These are phyloP conservation scores for Hordeum pubiflorum DNA, from an alignment of 202 grass and related monocot genomes.

Conservation along the genomic window DNA sequence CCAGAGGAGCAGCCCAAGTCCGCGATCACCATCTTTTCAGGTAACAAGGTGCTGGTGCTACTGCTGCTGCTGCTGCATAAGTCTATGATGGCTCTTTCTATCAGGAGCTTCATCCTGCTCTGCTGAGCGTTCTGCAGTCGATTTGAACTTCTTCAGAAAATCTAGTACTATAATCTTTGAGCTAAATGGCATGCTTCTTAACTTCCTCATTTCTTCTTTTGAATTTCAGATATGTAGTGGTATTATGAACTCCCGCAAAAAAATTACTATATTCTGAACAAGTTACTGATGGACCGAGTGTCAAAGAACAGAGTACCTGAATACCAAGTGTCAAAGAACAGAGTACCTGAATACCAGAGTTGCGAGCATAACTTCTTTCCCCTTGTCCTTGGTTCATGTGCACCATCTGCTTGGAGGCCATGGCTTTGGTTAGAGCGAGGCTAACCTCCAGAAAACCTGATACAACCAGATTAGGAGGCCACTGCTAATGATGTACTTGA, in stretches of 20 bases:
- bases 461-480: not conserved
- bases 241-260: not conserved
- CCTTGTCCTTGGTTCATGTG: not conserved
- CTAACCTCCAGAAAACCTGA: not conserved
- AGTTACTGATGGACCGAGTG: not conserved
- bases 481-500: not conserved
- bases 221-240: not conserved
- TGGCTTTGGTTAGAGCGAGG: not conserved
- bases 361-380: not conserved
- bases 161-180: not conserved
- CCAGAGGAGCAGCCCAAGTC: constrained; percentile 31
- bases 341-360: not conserved
- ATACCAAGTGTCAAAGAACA: not conserved
- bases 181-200: not conserved
- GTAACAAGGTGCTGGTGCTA: not conserved
- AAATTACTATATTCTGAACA: not conserved
- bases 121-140: not conserved
- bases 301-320: not conserved
- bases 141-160: not conserved
- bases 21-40: not conserved
- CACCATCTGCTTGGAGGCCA: not conserved
- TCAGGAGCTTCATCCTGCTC: not conserved
- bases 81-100: not conserved
- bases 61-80: not conserved
- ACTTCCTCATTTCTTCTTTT: not conserved